These are phyloP conservation scores for Pezicula carpinea DNA, from an alignment of 2,329 filamentous ascomycete genomes.

Conservation along the genomic window DNA sequence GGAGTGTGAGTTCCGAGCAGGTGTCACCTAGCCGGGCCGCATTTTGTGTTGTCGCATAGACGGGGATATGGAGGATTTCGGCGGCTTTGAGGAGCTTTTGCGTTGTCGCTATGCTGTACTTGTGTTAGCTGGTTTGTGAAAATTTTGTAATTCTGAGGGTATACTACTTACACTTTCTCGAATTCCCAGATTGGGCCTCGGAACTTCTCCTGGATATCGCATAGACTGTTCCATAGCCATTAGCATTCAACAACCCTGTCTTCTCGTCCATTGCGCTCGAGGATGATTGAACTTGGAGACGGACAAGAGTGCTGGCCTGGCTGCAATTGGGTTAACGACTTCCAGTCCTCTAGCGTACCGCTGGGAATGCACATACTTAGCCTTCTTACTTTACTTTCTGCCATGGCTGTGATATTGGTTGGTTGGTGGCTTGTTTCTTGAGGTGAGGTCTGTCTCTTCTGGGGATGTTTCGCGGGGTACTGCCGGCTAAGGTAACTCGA, in stretches of 20 bases:
- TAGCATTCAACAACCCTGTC: background rate
- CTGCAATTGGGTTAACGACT: constrained; percentile 4
- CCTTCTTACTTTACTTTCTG: background rate
- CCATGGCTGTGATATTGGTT: background rate
- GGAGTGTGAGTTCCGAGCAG: constrained; percentile 63
- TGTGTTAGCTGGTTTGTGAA: constrained; percentile 1
- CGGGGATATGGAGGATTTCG: constrained; percentile 65
- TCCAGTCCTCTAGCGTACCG: background rate
- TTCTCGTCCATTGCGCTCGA: background rate
- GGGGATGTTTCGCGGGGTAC: background rate
- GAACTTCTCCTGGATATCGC: constrained; percentile 94
- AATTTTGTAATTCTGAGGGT: background rate
- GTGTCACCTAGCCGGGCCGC: constrained; percentile 73
- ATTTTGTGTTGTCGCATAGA: constrained; percentile 85
- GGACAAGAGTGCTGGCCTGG: constrained; percentile 18
- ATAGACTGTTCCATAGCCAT: constrained; percentile 56
- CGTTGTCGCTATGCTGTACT: constrained; percentile 55
- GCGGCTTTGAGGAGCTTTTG: constrained; percentile 65
- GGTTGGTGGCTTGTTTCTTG: background rate
- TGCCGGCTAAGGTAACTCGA: too few species aligned
- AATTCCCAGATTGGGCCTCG: constrained; percentile 78
- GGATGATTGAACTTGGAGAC: background rate
- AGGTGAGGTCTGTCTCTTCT: background rate
- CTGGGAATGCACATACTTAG: background rate
- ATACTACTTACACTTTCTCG: constrained; percentile 61